These are phyloP conservation scores for Hymenoscyphus infarciens DNA, from an alignment of 2,329 filamentous ascomycete genomes.

Conservation along the genomic window DNA sequence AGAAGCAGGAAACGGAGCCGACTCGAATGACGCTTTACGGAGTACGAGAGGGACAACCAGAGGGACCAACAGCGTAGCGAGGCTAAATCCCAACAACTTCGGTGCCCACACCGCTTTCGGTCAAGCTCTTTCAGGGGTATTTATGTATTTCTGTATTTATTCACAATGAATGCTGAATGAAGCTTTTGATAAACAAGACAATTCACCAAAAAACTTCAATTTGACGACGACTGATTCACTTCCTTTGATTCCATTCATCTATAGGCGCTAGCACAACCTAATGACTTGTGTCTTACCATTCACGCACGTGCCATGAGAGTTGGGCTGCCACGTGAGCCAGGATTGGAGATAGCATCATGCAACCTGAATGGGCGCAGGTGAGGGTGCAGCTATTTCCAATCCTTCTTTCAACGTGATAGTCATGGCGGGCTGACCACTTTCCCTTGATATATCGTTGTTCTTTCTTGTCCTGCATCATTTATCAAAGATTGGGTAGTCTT, in stretches of 20 bases:
- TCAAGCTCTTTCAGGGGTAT: slow-evolving; percentile 1
- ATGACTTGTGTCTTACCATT: slow-evolving; percentile 4
- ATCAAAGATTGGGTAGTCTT: slow-evolving; percentile 31
- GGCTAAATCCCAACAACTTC: slow-evolving; percentile 3
- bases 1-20: neutral
- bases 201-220: neutral
- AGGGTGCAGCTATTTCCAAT: too few relatives aligned
- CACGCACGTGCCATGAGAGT: neutral
- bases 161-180: too few relatives aligned
- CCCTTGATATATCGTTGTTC: slow-evolving; percentile 29
- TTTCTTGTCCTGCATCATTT: slow-evolving; percentile 30
- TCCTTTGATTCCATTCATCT: neutral
- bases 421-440: slow-evolving; percentile 21
- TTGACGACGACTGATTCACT: neutral
- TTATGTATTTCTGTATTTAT: neutral
- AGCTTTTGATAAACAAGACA: neutral
- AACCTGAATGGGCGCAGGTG: neutral
- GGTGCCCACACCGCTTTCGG: neutral
- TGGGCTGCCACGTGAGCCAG: slow-evolving; percentile 21
- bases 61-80: neutral
- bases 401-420: neutral
- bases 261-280: neutral
- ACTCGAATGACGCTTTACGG: neutral
- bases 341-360: slow-evolving; percentile 4
- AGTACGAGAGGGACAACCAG: neutral